Conservation (phyloP, 371 early-diverging fungal genomes). For the Mortierella polycephala region DNA sequence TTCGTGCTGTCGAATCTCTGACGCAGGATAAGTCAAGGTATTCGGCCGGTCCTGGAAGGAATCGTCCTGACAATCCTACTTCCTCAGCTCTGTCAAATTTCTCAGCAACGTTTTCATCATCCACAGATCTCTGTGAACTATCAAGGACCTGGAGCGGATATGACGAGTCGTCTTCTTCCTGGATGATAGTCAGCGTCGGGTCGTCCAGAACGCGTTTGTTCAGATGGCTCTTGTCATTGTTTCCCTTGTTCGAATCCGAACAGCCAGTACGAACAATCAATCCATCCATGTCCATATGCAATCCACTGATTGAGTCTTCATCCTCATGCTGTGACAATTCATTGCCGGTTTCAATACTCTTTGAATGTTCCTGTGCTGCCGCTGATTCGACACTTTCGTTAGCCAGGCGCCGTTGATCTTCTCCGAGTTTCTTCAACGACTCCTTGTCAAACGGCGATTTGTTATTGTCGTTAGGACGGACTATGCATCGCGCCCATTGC, state of each 20-base stretch:
- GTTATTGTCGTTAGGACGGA: conserved; percentile 14
- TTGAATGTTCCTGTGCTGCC: neutral
- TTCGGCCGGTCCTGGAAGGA: no score
- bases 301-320: conserved; percentile 33
- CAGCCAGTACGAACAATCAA: conserved; percentile 22
- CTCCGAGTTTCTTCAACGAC: neutral
- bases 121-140: conserved; percentile 33
- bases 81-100: no score
- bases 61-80: no score
- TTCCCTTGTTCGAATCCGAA: conserved; percentile 11
- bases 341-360: neutral
- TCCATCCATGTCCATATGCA: conserved; percentile 14
- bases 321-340: conserved; percentile 2
- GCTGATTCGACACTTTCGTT: conserved; percentile 8
- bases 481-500: conserved; percentile 32
- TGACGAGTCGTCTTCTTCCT: neutral
- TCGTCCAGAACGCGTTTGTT: neutral
- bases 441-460: conserved; percentile 22
- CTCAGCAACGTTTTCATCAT: neutral
- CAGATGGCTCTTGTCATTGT: neutral
- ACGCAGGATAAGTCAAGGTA: neutral
- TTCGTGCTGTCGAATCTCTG: neutral
- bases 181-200: neutral
- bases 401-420: neutral
- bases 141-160: neutral